Evolutionary conservation across 495 filamentous ascomycete species (phyloP).

Genomic region (Hypoxylon lenormandii): DNA sequence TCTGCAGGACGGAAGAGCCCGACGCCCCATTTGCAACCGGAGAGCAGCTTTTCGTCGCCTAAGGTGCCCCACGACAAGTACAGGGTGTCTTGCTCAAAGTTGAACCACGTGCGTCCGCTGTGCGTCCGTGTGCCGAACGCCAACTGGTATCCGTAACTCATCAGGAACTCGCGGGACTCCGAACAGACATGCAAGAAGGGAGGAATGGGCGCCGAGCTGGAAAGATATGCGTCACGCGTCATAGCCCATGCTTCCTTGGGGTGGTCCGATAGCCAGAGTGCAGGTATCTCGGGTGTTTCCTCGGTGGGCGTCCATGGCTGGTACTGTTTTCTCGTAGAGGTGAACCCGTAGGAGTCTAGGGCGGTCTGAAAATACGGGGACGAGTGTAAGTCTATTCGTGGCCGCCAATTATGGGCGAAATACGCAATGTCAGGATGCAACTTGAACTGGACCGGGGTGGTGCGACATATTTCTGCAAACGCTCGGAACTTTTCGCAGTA

Average conservation of each 20-base stretch:
- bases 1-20: conserved; percentile 16
- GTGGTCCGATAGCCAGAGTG: conserved; percentile 3
- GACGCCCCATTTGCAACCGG: background rate
- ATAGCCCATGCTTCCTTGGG: conserved; percentile 8
- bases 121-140: conserved; percentile 31
- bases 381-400: background rate
- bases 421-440: conserved; percentile 19
- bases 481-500: too few species aligned
- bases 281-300: conserved; percentile 12
- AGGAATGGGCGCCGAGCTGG: conserved; percentile 27
- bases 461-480: conserved; percentile 19
- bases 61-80: background rate
- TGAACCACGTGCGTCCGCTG: conserved; percentile 30
- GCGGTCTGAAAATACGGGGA: background rate
- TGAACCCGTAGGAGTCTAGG: conserved; percentile 17
- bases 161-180: conserved; percentile 29
- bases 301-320: conserved; percentile 18
- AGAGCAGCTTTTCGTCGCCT: background rate
- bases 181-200: conserved; percentile 30
- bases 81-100: conserved; percentile 27
- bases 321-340: background rate
- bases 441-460: conserved; percentile 16
- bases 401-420: conserved; percentile 11
- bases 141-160: conserved; percentile 25
- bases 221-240: conserved; percentile 11